A percentile compares a stretch with the other conserved stretches of the same genome.
phyloP scores from a whole-genome alignment of 768 basidiomycete genomes.

The Porphyrellus cyaneotinctus region DNA sequence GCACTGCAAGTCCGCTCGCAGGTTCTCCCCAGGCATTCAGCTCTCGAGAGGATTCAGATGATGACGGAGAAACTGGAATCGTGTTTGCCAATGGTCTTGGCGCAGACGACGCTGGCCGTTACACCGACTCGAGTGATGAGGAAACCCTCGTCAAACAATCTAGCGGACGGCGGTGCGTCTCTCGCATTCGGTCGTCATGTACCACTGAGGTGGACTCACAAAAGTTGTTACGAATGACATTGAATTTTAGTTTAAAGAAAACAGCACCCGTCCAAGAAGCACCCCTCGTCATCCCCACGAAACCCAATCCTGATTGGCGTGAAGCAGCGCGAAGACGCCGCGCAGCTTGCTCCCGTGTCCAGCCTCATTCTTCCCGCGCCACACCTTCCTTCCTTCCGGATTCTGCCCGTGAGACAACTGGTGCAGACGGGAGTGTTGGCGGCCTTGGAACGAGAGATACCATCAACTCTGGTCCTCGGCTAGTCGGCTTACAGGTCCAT shows the following conservation, averaged over 20 bases:
- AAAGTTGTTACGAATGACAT: constrained; percentile 34
- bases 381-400: constrained; percentile 58
- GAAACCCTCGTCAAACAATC: constrained; percentile 72
- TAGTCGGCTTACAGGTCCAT: constrained; percentile 61
- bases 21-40: constrained; percentile 42
- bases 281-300: constrained; percentile 81
- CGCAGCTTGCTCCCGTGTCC: constrained; percentile 17
- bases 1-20: constrained; percentile 54
- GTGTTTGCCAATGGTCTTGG: constrained; percentile 21
- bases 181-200: neutral
- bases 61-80: constrained; percentile 24
- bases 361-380: constrained; percentile 7
- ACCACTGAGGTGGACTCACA: constrained; percentile 69
- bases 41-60: constrained; percentile 27
- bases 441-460: constrained; percentile 70
- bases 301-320: constrained; percentile 90
- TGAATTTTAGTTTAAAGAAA: constrained; percentile 37
- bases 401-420: constrained; percentile 49
- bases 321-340: constrained; percentile 64
- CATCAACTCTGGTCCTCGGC: constrained; percentile 73
- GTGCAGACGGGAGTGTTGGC: constrained; percentile 70
- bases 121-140: constrained; percentile 49
- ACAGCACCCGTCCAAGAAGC: constrained; percentile 39
- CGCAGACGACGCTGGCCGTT: constrained; percentile 25
- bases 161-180: constrained; percentile 82